Percentiles rank a stretch among this genome's conserved stretches.
These are phyloP conservation scores for Mercurialis annua DNA, from an alignment of 345 rosid genomes.

Conservation along the genomic window DNA sequence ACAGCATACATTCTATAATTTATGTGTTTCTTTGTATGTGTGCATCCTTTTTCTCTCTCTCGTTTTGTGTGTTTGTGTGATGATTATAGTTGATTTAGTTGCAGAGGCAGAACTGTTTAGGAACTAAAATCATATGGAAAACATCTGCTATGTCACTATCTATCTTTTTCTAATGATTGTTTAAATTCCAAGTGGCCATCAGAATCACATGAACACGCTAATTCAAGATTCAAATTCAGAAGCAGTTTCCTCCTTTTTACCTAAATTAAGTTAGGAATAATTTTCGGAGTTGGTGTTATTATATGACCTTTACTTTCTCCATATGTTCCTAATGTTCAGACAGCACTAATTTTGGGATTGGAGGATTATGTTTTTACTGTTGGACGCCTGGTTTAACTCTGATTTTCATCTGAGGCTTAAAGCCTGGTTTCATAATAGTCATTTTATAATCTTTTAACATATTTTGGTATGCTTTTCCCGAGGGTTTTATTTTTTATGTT, in stretches of 20 bases:
- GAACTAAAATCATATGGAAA: neutral
- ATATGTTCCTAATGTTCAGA: neutral
- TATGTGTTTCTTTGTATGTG: neutral
- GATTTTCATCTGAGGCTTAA: neutral
- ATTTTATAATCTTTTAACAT: neutral
- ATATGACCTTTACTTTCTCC: neutral
- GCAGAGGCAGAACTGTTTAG: neutral
- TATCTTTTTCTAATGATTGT: neutral
- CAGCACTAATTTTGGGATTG: neutral
- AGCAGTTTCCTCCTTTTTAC: neutral
- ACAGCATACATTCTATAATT: neutral
- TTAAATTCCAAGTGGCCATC: neutral
- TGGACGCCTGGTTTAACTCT: neutral
- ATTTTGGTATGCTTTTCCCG: neutral
- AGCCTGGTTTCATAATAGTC: neutral
- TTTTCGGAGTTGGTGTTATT: neutral
- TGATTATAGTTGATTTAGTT: neutral
- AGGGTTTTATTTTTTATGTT: neutral
- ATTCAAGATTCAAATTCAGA: neutral
- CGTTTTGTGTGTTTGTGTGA: too few species aligned
- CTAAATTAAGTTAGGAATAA: neutral
- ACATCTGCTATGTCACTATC: neutral
- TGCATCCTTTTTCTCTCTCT: neutral
- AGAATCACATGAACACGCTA: neutral
- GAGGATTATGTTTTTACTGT: neutral